These are phyloP conservation scores for Carex littledalei DNA, from an alignment of 176 grass and related monocot genomes.

Conservation along the genomic window DNA sequence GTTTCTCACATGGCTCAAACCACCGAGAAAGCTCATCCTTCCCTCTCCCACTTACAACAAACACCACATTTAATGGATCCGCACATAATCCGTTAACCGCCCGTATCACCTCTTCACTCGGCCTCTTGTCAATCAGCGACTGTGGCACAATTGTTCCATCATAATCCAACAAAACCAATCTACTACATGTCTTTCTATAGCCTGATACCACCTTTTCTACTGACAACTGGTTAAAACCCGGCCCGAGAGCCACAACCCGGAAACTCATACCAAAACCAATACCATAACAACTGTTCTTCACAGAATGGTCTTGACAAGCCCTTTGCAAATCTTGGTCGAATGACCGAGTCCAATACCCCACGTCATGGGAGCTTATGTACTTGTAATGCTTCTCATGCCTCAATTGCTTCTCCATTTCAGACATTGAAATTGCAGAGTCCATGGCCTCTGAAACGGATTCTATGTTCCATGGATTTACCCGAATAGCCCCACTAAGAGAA, in stretches of 20 bases:
- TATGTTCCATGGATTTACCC: conserved; percentile 58
- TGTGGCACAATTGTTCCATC: conserved; percentile 52
- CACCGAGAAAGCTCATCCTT: conserved; percentile 41
- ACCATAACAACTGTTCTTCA: conserved; percentile 26
- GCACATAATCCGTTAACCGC: conserved; percentile 38
- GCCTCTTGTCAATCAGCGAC: conserved; percentile 34
- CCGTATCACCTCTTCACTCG: conserved; percentile 42
- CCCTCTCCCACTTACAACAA: conserved; percentile 50
- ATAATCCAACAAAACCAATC: conserved; percentile 59
- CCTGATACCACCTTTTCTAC: conserved; percentile 35
- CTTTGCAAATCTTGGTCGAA: conserved; percentile 51
- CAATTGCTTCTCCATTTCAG: conserved; percentile 30
- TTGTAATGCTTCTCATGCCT: conserved; percentile 58
- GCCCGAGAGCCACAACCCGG: conserved; percentile 38
- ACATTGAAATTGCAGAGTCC: conserved; percentile 26
- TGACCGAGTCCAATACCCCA: conserved; percentile 44
- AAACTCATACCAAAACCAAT: conserved; percentile 52
- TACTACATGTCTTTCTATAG: conserved; percentile 31
- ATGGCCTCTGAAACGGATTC: conserved; percentile 39
- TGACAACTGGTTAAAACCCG: conserved; percentile 47
- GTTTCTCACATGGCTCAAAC: conserved; percentile 47
- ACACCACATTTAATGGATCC: conserved; percentile 42
- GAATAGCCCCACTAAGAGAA: conserved; percentile 52
- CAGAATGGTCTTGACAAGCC: conserved; percentile 40
- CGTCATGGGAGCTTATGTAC: conserved; percentile 52